Evolutionary conservation across 1,284 basidiomycete genomes (phyloP).

Genomic region (Trichosporon faecale): DNA sequence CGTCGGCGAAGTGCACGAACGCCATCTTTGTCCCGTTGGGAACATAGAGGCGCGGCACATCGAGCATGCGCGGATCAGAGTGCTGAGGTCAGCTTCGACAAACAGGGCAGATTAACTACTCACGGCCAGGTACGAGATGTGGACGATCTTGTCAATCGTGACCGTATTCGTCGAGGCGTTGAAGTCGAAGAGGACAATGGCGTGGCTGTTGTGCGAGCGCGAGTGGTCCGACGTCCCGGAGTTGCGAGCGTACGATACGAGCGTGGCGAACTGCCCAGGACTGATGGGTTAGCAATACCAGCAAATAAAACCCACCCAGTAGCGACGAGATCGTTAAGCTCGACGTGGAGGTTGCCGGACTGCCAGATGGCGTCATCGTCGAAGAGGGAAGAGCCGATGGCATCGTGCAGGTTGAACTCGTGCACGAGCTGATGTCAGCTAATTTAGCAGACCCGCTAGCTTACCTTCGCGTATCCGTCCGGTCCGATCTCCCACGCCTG

Average conservation of each 20-base stretch:
- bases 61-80: constrained; percentile 50
- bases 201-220: constrained; percentile 31
- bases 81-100: constrained; percentile 26
- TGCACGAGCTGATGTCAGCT: constrained; percentile 30
- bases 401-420: constrained; percentile 41
- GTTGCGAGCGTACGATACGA: constrained; percentile 41
- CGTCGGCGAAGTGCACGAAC: constrained; percentile 51
- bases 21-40: constrained; percentile 39
- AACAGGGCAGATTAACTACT: not conserved
- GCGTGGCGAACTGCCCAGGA: constrained; percentile 34
- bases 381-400: constrained; percentile 32
- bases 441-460: not conserved
- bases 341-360: constrained; percentile 32
- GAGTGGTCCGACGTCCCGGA: constrained; percentile 26
- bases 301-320: constrained; percentile 25
- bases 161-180: constrained; percentile 29
- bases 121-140: constrained; percentile 42
- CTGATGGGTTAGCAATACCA: constrained; percentile 7
- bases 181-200: constrained; percentile 37
- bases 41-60: constrained; percentile 46
- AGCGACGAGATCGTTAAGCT: constrained; percentile 41
- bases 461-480: constrained; percentile 34
- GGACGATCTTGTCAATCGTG: constrained; percentile 31
- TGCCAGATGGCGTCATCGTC: constrained; percentile 32
- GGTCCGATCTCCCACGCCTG: constrained; percentile 42